These are phyloP conservation scores for Leccinum fuscescens DNA, from an alignment of 1,284 basidiomycete species.

Conservation along the genomic window DNA sequence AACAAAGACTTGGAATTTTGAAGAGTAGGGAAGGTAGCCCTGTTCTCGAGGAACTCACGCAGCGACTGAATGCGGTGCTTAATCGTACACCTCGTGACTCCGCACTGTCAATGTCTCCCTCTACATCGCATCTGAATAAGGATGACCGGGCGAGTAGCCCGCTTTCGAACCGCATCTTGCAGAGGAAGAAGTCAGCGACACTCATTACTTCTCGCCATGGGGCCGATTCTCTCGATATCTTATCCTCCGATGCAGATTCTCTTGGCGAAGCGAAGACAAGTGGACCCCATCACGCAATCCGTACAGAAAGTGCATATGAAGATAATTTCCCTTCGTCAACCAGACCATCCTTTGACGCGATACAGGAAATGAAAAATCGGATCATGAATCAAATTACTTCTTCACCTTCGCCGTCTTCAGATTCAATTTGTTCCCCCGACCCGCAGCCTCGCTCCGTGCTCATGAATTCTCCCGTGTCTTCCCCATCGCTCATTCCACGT, in stretches of 20 bases:
- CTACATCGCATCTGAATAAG: slow-evolving; percentile 7
- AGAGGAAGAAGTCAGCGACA: slow-evolving; percentile 22
- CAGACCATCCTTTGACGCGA: slow-evolving; percentile 46
- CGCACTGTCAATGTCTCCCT: slow-evolving; percentile 13
- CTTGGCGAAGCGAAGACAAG: slow-evolving; percentile 5
- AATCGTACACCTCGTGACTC: slow-evolving; percentile 36
- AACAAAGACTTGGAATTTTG: slow-evolving; percentile 53
- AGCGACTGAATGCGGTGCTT: slow-evolving; percentile 47
- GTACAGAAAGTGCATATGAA: slow-evolving; percentile 3
- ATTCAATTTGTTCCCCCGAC: slow-evolving; percentile 17
- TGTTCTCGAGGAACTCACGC: slow-evolving; percentile 55
- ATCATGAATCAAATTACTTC: slow-evolving; percentile 42
- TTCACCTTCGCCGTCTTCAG: slow-evolving; percentile 29
- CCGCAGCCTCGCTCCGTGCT: slow-evolving; percentile 7
- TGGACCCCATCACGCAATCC: slow-evolving; percentile 3
- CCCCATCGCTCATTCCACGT: slow-evolving; percentile 34
- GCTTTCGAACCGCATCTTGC: slow-evolving; percentile 27
- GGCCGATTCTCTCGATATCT: slow-evolving; percentile 4
- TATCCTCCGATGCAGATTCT: slow-evolving; percentile 4
- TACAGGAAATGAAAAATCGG: slow-evolving; percentile 64
- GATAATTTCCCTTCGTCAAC: slow-evolving; percentile 29
- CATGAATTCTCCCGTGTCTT: slow-evolving; percentile 12
- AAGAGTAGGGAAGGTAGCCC: slow-evolving; percentile 63
- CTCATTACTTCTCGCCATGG: slow-evolving; percentile 5
- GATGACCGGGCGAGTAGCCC: slow-evolving; percentile 32